Percentiles rank a stretch among this genome's conserved stretches.
Evolutionary conservation across 345 rosid genomes (phyloP).

Genomic region (Nasturtium officinale): DNA sequence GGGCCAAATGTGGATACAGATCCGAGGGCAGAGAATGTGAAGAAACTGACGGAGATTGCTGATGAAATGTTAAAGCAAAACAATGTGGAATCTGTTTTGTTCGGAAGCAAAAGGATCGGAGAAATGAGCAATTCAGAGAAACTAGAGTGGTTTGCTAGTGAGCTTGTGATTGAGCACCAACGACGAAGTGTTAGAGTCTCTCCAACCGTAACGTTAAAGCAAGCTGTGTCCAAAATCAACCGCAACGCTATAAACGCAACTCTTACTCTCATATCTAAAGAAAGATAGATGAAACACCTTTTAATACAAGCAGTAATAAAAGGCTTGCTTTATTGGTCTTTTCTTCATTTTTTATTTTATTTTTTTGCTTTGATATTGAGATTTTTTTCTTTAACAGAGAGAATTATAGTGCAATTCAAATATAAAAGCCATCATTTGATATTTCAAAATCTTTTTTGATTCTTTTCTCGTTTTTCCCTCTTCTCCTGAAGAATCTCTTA

Average conservation of each 20-base stretch:
- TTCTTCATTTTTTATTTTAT: too few species aligned
- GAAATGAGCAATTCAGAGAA: constrained; percentile 81
- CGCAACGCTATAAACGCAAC: constrained; percentile 45
- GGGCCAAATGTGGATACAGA: constrained; percentile 68
- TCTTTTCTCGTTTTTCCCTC: not conserved
- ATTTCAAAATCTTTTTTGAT: too few species aligned
- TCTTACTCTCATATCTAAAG: constrained; percentile 44
- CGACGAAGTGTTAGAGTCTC: constrained; percentile 83
- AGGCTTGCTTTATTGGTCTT: too few species aligned
- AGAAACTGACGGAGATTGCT: constrained; percentile 67
- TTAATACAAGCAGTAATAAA: not conserved
- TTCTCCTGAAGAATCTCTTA: not conserved
- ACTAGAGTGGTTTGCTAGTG: constrained; percentile 82
- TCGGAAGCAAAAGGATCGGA: constrained; percentile 79
- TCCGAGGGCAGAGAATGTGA: constrained; percentile 68
- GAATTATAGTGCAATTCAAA: constrained; percentile 10
- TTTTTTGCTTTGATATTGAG: not conserved
- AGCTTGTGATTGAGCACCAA: constrained; percentile 86
- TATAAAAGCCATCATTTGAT: not conserved
- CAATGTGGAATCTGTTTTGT: constrained; percentile 86
- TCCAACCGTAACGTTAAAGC: constrained; percentile 96
- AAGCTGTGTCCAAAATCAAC: constrained; percentile 57
- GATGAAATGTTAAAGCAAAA: constrained; percentile 97
- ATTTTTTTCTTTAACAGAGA: not conserved
- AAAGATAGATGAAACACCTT: constrained; percentile 9